Conservation (phyloP, 805 yeast genomes). For the Candida pseudoglaebosa region DNA sequence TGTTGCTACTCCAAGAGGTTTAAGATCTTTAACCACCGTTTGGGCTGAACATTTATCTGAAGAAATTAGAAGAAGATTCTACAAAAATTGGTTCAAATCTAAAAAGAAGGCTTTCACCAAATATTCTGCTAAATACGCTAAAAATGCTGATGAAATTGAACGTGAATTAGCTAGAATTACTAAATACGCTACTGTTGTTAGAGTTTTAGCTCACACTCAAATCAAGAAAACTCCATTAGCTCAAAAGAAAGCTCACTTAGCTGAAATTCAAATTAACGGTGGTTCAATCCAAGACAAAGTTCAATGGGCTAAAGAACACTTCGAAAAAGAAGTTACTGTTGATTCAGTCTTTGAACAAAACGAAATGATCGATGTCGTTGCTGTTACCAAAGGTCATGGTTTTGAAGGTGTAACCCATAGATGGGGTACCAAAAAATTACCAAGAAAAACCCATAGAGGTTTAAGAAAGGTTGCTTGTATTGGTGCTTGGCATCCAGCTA, state of each 20-base stretch:
- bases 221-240: conserved; percentile 97
- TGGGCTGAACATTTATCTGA: conserved; percentile 99
- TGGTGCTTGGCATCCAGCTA: conserved; percentile 99
- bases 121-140: conserved; percentile 97
- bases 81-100: conserved; percentile 99
- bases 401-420: conserved; percentile 99
- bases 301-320: conserved; percentile 97
- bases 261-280: conserved; percentile 99
- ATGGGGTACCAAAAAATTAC: conserved; percentile 99
- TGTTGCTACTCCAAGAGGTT: conserved; percentile 99
- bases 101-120: conserved; percentile 99
- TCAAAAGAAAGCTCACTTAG: conserved; percentile 99
- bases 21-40: conserved; percentile 98
- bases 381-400: conserved; percentile 99
- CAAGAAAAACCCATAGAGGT: conserved; percentile 99
- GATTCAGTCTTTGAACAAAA: conserved; percentile 96
- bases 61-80: conserved; percentile 99
- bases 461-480: conserved; percentile 99
- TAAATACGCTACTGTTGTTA: conserved; percentile 97
- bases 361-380: conserved; percentile 97
- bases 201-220: conserved; percentile 99
- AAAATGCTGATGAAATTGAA: conserved; percentile 82
- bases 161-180: conserved; percentile 97
- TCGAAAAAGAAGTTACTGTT: conserved; percentile 97
- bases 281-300: conserved; percentile 97